phyloP scores from a whole-genome alignment of 306 rosid species.

The Prunus persica region DNA sequence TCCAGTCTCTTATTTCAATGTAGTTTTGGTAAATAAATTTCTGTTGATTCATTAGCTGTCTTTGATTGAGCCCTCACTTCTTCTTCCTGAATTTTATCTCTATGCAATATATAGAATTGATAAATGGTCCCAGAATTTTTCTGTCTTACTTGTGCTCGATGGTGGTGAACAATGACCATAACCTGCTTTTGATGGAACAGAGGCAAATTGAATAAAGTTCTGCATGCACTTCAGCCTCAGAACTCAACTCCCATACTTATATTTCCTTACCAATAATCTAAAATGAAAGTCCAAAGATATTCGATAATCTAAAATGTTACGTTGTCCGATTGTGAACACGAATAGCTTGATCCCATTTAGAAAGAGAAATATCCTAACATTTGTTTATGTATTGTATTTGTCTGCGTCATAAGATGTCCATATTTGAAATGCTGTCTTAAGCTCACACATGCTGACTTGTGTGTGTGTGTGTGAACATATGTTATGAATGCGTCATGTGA shows the following conservation, averaged over 20 bases:
- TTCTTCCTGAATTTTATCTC: neutral
- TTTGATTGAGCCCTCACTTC: neutral
- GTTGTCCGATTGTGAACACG: neutral
- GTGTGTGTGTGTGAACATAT: neutral
- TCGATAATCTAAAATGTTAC: no score
- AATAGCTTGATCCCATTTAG: no score
- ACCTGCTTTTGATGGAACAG: neutral
- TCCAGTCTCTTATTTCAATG: neutral
- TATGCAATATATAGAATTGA: neutral
- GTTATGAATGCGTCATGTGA: neutral
- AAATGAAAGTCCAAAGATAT: no score
- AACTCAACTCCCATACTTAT: neutral
- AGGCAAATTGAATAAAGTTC: slow-evolving; percentile 22
- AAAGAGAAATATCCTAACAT: neutral
- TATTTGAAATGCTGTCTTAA: neutral
- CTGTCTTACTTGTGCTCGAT: slow-evolving; percentile 19
- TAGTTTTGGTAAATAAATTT: neutral
- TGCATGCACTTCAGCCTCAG: neutral
- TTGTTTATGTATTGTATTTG: neutral
- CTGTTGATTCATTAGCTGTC: slow-evolving; percentile 1
- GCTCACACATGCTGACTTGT: neutral
- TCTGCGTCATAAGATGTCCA: neutral
- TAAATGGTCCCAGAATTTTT: slow-evolving; percentile 21
- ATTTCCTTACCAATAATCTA: no score
- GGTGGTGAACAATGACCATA: neutral